phyloP scores from a whole-genome alignment of 2,329 filamentous ascomycete genomes.

The Didymella glomerata region DNA sequence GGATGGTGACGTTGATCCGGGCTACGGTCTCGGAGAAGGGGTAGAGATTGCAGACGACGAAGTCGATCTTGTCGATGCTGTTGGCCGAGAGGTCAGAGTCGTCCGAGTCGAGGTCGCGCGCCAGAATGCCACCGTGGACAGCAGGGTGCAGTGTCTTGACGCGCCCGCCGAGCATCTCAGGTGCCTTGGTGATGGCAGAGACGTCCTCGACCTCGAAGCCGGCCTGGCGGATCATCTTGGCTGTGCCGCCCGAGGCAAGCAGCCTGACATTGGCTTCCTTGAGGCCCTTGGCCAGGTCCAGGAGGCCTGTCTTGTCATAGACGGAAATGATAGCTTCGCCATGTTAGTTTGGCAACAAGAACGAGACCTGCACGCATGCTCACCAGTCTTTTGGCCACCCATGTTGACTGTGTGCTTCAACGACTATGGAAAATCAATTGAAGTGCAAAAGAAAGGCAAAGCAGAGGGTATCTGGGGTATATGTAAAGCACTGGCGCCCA shows the following conservation, averaged over 20 bases:
- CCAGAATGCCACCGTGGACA: conserved; percentile 84
- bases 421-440: conserved; percentile 26
- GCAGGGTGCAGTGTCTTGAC: conserved; percentile 98
- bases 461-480: conserved; percentile 31
- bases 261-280: conserved; percentile 60
- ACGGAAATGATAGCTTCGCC: conserved; percentile 86
- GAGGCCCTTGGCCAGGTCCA: conserved; percentile 51
- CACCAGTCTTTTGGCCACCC: conserved; percentile 51
- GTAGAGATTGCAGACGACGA: conserved; percentile 89
- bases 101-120: conserved; percentile 91
- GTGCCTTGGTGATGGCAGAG: conserved; percentile 91
- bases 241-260: conserved; percentile 92
- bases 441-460: conserved; percentile 17
- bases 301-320: conserved; percentile 88
- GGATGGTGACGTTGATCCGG: conserved; percentile 95
- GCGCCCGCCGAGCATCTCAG: conserved; percentile 92
- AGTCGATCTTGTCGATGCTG: conserved; percentile 55
- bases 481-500: conserved; percentile 25
- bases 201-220: conserved; percentile 98
- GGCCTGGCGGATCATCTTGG: conserved; percentile 95
- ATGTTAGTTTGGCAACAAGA: conserved; percentile 5
- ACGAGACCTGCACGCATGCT: neutral
- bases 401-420: conserved; percentile 35
- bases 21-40: conserved; percentile 98
- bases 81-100: conserved; percentile 83